These are phyloP conservation scores for Neofusicoccum sp. DNA, from an alignment of 2,329 filamentous ascomycete species.

Conservation along the genomic window DNA sequence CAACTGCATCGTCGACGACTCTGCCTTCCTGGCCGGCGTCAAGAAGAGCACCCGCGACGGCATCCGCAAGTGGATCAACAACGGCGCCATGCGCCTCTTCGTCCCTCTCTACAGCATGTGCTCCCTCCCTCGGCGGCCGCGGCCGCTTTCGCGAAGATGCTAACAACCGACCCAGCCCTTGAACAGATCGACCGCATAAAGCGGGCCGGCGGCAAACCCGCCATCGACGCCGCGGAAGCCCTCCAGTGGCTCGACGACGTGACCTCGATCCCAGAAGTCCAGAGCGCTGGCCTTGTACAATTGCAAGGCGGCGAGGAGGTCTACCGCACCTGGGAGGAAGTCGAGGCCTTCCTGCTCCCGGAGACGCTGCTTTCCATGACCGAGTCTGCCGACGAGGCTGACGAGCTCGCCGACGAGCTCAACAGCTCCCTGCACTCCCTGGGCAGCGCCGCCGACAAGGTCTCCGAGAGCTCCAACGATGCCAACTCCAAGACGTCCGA, in stretches of 20 bases:
- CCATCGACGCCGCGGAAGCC: conserved; percentile 50
- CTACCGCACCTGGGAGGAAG: conserved; percentile 52
- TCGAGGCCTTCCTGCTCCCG: conserved; percentile 52
- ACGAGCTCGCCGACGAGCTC: conserved; percentile 40
- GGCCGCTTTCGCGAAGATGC: conserved; percentile 1
- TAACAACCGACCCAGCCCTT: conserved; percentile 42
- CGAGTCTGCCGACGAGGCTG: conserved; percentile 41
- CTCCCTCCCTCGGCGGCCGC: background rate
- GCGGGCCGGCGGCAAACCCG: conserved; percentile 44
- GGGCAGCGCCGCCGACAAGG: conserved; percentile 37
- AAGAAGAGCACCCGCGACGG: conserved; percentile 56
- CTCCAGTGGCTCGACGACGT: conserved; percentile 55
- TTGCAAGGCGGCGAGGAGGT: conserved; percentile 53
- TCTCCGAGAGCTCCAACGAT: conserved; percentile 48
- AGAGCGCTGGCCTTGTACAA: conserved; percentile 40
- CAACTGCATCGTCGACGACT: conserved; percentile 58
- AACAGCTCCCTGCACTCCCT: conserved; percentile 38
- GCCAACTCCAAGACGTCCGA: conserved; percentile 44
- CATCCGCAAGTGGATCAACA: conserved; percentile 54
- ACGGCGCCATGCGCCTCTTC: conserved; percentile 53
- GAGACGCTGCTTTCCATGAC: conserved; percentile 54
- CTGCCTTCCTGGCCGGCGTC: conserved; percentile 52
- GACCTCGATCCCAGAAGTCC: conserved; percentile 47
- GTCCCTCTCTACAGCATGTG: conserved; percentile 54
- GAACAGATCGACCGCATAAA: conserved; percentile 50